Evolutionary conservation across 768 basidiomycete species (phyloP).

Genomic region (Tulasnella sp.): DNA sequence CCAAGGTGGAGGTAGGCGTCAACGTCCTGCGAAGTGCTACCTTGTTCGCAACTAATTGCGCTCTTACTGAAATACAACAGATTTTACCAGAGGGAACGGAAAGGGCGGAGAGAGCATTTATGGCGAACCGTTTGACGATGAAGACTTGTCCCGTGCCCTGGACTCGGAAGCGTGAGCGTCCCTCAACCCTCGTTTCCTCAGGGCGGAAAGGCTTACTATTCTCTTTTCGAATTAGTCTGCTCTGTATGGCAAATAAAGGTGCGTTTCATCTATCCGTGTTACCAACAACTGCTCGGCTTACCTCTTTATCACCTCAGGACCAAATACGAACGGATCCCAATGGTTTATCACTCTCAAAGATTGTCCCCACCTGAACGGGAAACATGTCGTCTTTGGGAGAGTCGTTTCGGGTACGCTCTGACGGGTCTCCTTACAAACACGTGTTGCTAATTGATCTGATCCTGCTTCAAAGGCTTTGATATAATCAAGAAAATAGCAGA

Average conservation of each 20-base stretch:
- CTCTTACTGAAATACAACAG: constrained; percentile 36
- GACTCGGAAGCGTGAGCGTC: constrained; percentile 57
- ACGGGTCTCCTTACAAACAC: not conserved
- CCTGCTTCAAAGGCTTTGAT: constrained; percentile 35
- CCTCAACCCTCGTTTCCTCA: not conserved
- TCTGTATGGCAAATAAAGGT: constrained; percentile 89
- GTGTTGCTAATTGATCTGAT: not conserved
- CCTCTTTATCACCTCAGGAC: constrained; percentile 33
- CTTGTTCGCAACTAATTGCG: not conserved
- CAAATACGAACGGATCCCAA: constrained; percentile 80
- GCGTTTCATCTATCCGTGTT: not conserved
- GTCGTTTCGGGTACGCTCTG: constrained; percentile 39
- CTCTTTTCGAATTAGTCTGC: constrained; percentile 42
- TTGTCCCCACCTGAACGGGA: constrained; percentile 70
- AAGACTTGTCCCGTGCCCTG: constrained; percentile 60
- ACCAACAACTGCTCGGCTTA: not conserved
- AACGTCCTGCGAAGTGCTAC: not conserved
- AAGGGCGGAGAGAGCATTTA: constrained; percentile 81
- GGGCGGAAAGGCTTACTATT: not conserved
- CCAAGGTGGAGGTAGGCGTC: constrained; percentile 63
- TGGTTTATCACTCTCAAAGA: constrained; percentile 80
- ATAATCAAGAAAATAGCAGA: constrained; percentile 55
- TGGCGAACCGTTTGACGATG: constrained; percentile 69
- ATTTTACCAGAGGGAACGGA: constrained; percentile 76
- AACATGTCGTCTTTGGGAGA: constrained; percentile 40